Conservation (phyloP, 371 early-diverging fungal species). For the Dichotomocladium elegans region DNA sequence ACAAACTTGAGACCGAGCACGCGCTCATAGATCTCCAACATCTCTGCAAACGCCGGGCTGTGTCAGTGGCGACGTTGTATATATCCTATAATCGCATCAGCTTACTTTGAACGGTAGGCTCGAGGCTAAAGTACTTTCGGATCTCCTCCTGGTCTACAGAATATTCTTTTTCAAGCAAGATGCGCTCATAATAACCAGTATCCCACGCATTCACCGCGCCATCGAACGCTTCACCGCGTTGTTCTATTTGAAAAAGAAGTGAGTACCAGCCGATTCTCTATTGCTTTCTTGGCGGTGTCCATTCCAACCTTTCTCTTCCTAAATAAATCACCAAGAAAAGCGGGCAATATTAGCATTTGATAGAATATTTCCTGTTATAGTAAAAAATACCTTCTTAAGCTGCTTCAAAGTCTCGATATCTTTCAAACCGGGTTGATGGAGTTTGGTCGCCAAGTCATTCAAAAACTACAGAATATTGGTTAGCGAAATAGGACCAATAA, state of each 20-base stretch:
- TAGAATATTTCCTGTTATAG: neutral
- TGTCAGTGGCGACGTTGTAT: neutral
- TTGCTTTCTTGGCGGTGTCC: too few relatives aligned
- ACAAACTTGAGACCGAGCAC: slow-evolving; percentile 64
- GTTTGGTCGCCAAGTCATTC: slow-evolving; percentile 52
- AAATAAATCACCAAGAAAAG: neutral
- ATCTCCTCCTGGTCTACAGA: slow-evolving; percentile 73
- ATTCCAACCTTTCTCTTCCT: slow-evolving; percentile 26
- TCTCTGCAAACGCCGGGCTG: slow-evolving; percentile 31
- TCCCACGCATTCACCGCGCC: slow-evolving; percentile 71
- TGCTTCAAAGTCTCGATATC: slow-evolving; percentile 57
- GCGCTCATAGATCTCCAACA: slow-evolving; percentile 69
- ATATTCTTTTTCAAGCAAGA: slow-evolving; percentile 68
- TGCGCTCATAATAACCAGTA: slow-evolving; percentile 67
- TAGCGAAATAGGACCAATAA: neutral
- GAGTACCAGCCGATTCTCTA: neutral
- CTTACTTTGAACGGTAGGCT: slow-evolving; percentile 42
- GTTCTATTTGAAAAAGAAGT: slow-evolving; percentile 11
- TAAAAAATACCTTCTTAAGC: slow-evolving; percentile 46
- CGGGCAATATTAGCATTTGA: neutral
- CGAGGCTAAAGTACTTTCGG: slow-evolving; percentile 75
- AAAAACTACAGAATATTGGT: slow-evolving; percentile 49
- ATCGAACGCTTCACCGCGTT: slow-evolving; percentile 47
- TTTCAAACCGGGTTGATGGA: slow-evolving; percentile 54
- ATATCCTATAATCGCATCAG: neutral